A percentile compares a stretch with the other conserved stretches of the same genome.
Conservation (phyloP, 2,329 filamentous ascomycete species). For the Passalora sequoiae region DNA sequence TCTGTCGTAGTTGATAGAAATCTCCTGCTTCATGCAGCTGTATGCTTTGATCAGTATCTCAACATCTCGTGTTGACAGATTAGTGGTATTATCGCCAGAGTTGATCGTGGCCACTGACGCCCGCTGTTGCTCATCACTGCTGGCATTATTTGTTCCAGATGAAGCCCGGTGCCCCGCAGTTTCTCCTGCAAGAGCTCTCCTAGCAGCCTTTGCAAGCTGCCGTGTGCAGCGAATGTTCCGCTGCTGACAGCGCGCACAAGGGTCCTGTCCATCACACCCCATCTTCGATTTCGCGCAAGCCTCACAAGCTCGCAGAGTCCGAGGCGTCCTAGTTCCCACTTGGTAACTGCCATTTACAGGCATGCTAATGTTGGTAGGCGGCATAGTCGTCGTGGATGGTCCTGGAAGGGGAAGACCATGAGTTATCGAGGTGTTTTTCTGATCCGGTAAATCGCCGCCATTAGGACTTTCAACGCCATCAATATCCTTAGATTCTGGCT, state of each 20-base stretch:
- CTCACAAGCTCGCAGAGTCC: neutral
- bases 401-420: too few species aligned
- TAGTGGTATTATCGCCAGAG: neutral
- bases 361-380: neutral
- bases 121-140: too few species aligned
- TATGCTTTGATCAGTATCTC: slow-evolving; percentile 17
- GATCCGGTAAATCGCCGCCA: too few species aligned
- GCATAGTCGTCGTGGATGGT: too few species aligned
- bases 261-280: neutral
- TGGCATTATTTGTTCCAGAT: neutral
- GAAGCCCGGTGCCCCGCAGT: neutral
- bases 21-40: slow-evolving; percentile 14
- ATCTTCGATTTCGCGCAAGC: slow-evolving; percentile 2
- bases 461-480: neutral
- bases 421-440: too few species aligned
- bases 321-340: neutral
- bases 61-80: slow-evolving; percentile 16
- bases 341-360: neutral
- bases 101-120: too few species aligned
- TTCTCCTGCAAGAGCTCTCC: neutral
- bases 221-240: neutral
- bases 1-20: slow-evolving; percentile 35
- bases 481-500: neutral
- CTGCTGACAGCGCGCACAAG: neutral
- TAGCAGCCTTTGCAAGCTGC: neutral